Conservation (phyloP, 73 alveolate genomes). For the Paramecium caudatum region DNA sequence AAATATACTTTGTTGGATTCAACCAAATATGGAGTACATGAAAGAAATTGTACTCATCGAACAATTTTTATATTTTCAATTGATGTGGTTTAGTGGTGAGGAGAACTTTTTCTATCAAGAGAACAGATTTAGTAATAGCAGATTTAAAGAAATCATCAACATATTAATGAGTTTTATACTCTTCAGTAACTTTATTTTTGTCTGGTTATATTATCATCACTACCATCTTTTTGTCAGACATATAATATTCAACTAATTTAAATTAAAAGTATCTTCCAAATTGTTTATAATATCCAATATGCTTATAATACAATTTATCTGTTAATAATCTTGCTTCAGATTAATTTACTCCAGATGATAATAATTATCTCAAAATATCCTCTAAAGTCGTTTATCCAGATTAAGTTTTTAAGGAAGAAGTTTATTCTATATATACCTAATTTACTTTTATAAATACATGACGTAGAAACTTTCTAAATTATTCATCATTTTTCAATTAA, state of each 20-base stretch:
- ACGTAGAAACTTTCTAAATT: neutral
- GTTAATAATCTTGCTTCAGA: neutral
- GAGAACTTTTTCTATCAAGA: neutral
- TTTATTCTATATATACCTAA: no score
- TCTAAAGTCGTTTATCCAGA: constrained; percentile 13
- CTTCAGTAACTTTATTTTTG: neutral
- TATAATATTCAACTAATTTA: neutral
- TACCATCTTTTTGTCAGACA: constrained; percentile 6
- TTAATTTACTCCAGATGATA: neutral
- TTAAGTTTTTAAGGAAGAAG: neutral
- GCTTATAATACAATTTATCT: neutral
- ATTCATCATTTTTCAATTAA: neutral
- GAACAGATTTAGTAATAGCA: neutral
- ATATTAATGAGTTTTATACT: neutral
- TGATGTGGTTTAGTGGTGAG: no score
- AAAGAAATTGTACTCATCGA: constrained; percentile 5
- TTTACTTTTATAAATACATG: no score
- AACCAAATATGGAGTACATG: constrained; percentile 17
- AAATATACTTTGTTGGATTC: neutral
- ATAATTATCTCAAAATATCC: neutral
- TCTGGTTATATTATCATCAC: neutral
- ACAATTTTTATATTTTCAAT: neutral
- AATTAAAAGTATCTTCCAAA: neutral
- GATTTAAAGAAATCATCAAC: neutral
- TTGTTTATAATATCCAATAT: neutral